Conservation (phyloP, 495 filamentous ascomycete species). For the Tuber brumale region DNA sequence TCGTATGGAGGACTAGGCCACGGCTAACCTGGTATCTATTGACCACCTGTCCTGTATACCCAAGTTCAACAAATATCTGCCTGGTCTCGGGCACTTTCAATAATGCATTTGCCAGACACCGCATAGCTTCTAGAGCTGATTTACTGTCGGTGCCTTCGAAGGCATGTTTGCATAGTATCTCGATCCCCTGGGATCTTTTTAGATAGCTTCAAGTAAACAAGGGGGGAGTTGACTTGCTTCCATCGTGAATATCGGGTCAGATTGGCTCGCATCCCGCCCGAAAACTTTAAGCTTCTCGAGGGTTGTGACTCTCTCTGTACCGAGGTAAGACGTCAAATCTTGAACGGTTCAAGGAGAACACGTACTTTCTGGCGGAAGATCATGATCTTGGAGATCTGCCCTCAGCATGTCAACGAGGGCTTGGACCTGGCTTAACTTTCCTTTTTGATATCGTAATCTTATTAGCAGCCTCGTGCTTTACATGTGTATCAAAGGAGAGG, state of each 20-base stretch:
- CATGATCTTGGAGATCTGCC: slow-evolving; percentile 52
- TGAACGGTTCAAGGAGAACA: background rate
- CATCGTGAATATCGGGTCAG: slow-evolving; percentile 73
- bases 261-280: slow-evolving; percentile 61
- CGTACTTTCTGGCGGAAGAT: slow-evolving; percentile 53
- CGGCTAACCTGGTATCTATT: slow-evolving; percentile 57
- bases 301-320: slow-evolving; percentile 54
- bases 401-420: slow-evolving; percentile 54
- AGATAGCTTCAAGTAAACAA: background rate
- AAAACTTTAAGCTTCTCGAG: slow-evolving; percentile 74
- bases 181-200: slow-evolving; percentile 58
- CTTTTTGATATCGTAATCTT: slow-evolving; percentile 5
- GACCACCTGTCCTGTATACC: slow-evolving; percentile 62
- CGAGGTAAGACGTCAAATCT: slow-evolving; percentile 16
- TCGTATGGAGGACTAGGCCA: background rate
- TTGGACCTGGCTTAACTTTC: slow-evolving; percentile 8
- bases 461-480: background rate
- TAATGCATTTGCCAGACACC: slow-evolving; percentile 81
- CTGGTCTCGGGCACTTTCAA: slow-evolving; percentile 64
- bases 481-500: background rate
- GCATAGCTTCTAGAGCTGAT: slow-evolving; percentile 68
- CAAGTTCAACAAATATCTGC: slow-evolving; percentile 75
- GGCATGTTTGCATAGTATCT: slow-evolving; percentile 63
- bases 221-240: slow-evolving; percentile 48
- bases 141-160: slow-evolving; percentile 53